These are phyloP conservation scores for Cordyceps farinosa DNA, from an alignment of 2,329 filamentous ascomycete species.

Conservation along the genomic window DNA sequence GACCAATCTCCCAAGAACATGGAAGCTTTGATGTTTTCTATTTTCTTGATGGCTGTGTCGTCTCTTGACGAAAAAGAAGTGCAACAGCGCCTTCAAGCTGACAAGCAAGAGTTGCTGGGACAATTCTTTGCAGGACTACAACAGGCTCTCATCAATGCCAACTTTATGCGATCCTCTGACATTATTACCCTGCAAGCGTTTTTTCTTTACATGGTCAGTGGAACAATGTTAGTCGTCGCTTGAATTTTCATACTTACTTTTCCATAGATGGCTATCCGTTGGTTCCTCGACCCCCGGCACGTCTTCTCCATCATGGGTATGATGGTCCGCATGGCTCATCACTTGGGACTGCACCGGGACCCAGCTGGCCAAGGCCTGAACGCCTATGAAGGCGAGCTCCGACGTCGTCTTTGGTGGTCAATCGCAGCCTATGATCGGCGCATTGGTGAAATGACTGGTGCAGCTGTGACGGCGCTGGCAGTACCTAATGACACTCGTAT, in stretches of 20 bases:
- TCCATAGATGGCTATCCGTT: constrained; percentile 44
- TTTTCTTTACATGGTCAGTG: constrained; percentile 58
- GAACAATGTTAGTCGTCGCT: neutral
- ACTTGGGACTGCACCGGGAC: constrained; percentile 66
- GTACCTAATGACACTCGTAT: constrained; percentile 52
- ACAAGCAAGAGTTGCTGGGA: constrained; percentile 47
- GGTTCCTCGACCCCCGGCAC: constrained; percentile 54
- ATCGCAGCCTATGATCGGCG: constrained; percentile 66
- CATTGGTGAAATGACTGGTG: constrained; percentile 63
- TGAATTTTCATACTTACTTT: constrained; percentile 11
- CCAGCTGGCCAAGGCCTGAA: constrained; percentile 48
- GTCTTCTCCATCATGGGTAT: constrained; percentile 55
- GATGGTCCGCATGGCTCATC: constrained; percentile 63
- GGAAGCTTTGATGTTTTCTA: constrained; percentile 65
- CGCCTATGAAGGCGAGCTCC: constrained; percentile 64
- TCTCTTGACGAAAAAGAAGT: constrained; percentile 58
- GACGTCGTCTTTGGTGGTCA: constrained; percentile 72
- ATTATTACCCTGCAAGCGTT: constrained; percentile 64
- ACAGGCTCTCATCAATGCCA: constrained; percentile 62
- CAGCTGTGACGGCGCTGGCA: constrained; percentile 53
- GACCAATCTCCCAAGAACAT: constrained; percentile 52
- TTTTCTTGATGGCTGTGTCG: constrained; percentile 57
- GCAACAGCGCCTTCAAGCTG: constrained; percentile 48
- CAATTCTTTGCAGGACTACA: constrained; percentile 58
- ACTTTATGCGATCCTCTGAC: constrained; percentile 64